phyloP scores from a whole-genome alignment of 2,329 filamentous ascomycete genomes.

The Fusarium torreyae region DNA sequence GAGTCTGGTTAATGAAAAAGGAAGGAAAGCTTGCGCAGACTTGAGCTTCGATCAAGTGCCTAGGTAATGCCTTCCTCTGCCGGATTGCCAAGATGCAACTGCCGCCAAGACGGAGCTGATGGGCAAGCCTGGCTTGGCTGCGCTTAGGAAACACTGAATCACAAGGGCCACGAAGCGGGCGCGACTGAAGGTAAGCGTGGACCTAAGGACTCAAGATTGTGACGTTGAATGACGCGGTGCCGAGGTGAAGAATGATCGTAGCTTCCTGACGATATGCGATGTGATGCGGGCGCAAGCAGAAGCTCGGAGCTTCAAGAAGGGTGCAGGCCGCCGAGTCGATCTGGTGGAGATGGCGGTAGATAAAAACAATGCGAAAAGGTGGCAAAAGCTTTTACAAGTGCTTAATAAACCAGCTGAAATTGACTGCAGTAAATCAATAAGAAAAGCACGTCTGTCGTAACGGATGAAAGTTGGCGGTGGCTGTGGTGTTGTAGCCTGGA shows the following conservation, averaged over 20 bases:
- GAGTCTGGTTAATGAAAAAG: constrained; percentile 9
- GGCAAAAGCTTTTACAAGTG: constrained; percentile 7
- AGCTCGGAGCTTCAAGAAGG: constrained; percentile 6
- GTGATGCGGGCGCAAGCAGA: constrained; percentile 20
- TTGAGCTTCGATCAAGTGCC: constrained; percentile 29
- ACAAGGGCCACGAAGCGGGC: constrained; percentile 13
- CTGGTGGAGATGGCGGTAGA: constrained; percentile 7
- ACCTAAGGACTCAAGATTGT: constrained; percentile 11
- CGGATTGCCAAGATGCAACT: constrained; percentile 39
- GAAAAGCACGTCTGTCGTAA: constrained; percentile 11
- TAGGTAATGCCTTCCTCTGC: constrained; percentile 25
- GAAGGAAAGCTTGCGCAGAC: constrained; percentile 27
- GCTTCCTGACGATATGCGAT: constrained; percentile 8
- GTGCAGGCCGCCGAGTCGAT: constrained; percentile 19
- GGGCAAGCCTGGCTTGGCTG: constrained; percentile 40
- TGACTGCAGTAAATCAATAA: constrained; percentile 7
- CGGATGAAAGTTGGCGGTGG: constrained; percentile 14
- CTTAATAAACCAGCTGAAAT: constrained; percentile 14
- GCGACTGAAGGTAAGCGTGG: not conserved
- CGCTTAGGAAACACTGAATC: constrained; percentile 34
- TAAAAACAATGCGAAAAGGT: constrained; percentile 5
- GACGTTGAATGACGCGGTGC: constrained; percentile 30
- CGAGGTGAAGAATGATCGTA: constrained; percentile 7
- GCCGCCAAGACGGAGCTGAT: constrained; percentile 39
- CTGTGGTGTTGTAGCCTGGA: constrained; percentile 25